Evolutionary conservation across 1,284 basidiomycete species (phyloP), one percentile per base, ranked within the genome.

Genomic region (Papiliotrema flavescens): DNA sequence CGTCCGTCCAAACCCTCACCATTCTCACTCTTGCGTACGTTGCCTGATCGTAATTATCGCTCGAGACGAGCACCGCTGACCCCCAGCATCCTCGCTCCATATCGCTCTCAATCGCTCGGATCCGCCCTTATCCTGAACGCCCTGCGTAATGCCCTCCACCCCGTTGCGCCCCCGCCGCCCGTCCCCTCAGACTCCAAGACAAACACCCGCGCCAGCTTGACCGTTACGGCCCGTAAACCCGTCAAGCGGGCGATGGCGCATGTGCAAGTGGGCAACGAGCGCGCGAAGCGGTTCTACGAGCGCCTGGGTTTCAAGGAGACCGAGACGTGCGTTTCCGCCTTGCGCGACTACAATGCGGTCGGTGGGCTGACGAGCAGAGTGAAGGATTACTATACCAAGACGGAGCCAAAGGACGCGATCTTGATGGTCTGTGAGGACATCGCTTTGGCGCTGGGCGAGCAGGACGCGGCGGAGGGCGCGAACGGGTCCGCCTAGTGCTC

Each of bases 21-120:
- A 73, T 76, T 19, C 59, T 75, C 26, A 74, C 73, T 14, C 66
- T 76, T 39, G 71, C 73, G 73, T 76, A 56, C 58, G 71, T 67
- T n/a, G 14, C 32, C 28, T 40, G 19, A 48, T 19, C 41, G 20
- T 48, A 42, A 35, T 24, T 42, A 20, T 20, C 53, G 35, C 39
- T 41, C 15, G 9, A n/a, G n/a, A n/a, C n/a, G 4, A 20, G 11
- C 13, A 36, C 36, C 40, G 40, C 43, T 28, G 13, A 45, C 8
- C 11, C 28, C 6, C 47, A 74, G 74, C 20, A 62, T 77, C 32
- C 70, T 76, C 46, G 73, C 73, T 3, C 73, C 73, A 1, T 75
- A 76, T 57, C 70, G 74, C 52, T 72, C 72, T 8, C 62, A 71
- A n/a, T 66, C 66, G 36, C 68, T 75, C 39, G 75, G 75, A 43